A percentile compares a stretch with the other conserved stretches of the same genome.
Conservation (phyloP, 768 basidiomycete species). For the Mycena belliarum region DNA sequence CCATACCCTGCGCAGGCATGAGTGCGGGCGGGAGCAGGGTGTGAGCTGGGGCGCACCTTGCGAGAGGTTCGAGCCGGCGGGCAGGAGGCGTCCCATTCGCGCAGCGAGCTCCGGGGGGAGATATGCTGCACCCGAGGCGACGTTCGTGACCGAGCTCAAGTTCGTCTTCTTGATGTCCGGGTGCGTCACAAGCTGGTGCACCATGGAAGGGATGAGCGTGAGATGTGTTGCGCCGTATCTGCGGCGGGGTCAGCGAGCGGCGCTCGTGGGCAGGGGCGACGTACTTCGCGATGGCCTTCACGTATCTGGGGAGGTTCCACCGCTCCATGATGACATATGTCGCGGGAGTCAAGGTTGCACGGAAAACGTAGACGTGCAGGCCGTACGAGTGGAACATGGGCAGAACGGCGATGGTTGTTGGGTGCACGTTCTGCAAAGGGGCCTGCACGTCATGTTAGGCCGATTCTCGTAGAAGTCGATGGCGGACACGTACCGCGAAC, state of each 20-base stretch:
- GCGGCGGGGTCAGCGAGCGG: not conserved
- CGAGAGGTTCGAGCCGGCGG: conserved; percentile 32
- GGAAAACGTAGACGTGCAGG: conserved; percentile 53
- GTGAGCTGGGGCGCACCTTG: conserved; percentile 44
- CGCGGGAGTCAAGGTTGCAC: conserved; percentile 42
- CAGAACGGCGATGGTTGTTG: conserved; percentile 56
- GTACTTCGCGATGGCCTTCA: conserved; percentile 62
- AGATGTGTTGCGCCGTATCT: conserved; percentile 59
- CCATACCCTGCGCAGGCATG: conserved; percentile 55
- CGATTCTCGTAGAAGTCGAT: not conserved
- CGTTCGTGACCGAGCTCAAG: conserved; percentile 46
- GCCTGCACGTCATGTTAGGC: not conserved
- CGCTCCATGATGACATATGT: conserved; percentile 58
- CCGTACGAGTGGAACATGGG: conserved; percentile 73
- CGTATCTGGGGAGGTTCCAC: conserved; percentile 57
- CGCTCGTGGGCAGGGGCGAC: conserved; percentile 26
- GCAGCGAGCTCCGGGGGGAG: conserved; percentile 56
- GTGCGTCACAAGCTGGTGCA: conserved; percentile 66
- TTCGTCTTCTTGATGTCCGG: conserved; percentile 50
- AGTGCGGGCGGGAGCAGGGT: not conserved
- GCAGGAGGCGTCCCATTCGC: conserved; percentile 40
- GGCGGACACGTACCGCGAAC: conserved; percentile 39
- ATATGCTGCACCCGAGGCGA: conserved; percentile 65
- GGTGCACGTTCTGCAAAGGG: conserved; percentile 28
- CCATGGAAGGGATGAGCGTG: conserved; percentile 58